Evolutionary conservation across 2,329 filamentous ascomycete genomes (phyloP), one percentile per base, ranked within the genome.

Genomic region (Colletotrichum higginsianum): DNA sequence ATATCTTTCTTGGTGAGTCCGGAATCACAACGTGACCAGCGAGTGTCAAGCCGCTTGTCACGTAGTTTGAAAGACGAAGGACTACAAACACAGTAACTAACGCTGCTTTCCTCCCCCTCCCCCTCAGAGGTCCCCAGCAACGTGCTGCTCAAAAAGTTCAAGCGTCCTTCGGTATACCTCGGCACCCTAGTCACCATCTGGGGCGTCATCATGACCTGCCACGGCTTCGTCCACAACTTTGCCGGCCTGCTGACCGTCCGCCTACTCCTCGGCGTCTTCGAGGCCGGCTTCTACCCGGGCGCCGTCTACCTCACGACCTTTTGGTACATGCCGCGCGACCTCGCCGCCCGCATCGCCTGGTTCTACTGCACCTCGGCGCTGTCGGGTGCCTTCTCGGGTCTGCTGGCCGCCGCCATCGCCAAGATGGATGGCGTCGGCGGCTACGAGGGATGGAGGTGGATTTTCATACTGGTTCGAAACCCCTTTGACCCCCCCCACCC

Each of bases 81-180:
- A 26, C 26, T 4, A 26, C 4, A 26, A 4, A 26, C 26, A 26
- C 4, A 26, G 26, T 4, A 26, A 26, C 26, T 26, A 26, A 26
- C 26, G 26, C 26, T 26, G 26, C 26, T 26, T 26, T 26, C 4
- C 26, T 4, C 26, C 3, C 26, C 26, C 26, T 3, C 16, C 4
- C 11, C 16, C 4, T 0, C 21, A 70, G 90, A 92, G 76, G 84
- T 87, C 0, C 78, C 91, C 38, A 91, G 89, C 53, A 93, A 93
- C 76, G 80, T 92, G 38, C 79, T 93, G 15, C 86, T 93, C 56
- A 93, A 93, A 77, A 86, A 85, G 7, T 83, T 92, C 74, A 77
- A 71, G 26, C 84, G 88, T 0, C 92, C 92, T 0, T 90, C 88
- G 35, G 79, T 91, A 47, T 94, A 93, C 75, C 84, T 93, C 52